Conservation (phyloP, 176 grass and related monocot genomes). For the Phoenix dactylifera region DNA sequence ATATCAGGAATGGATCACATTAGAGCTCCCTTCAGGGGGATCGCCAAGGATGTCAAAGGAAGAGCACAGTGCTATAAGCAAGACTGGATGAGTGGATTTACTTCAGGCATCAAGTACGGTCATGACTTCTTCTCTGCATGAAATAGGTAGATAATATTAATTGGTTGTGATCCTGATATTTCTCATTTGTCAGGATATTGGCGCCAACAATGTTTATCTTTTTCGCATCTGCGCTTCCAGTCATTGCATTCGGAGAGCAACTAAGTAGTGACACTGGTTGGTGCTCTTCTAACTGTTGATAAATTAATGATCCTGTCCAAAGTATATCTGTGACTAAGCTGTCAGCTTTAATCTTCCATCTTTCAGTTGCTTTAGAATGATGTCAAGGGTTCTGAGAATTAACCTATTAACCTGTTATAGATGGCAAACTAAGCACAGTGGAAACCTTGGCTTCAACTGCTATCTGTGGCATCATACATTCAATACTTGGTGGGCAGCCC, state of each 20-base stretch:
- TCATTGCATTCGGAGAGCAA: conserved; percentile 81
- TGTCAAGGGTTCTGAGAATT: neutral
- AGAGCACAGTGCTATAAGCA: conserved; percentile 58
- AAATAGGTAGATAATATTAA: too few relatives aligned
- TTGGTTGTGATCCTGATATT: neutral
- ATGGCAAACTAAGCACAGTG: conserved; percentile 64
- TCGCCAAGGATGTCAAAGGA: conserved; percentile 53
- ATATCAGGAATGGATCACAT: conserved; percentile 40
- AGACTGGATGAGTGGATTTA: conserved; percentile 55
- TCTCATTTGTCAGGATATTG: conserved; percentile 45
- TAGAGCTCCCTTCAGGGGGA: conserved; percentile 39
- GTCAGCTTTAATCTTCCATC: neutral
- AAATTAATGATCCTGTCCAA: neutral
- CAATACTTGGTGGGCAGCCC: conserved; percentile 80
- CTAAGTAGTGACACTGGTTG: conserved; percentile 62
- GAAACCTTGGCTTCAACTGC: conserved; percentile 83
- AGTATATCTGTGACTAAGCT: too few relatives aligned
- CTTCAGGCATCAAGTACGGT: conserved; percentile 48
- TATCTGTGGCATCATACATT: conserved; percentile 80
- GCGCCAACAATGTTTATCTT: conserved; percentile 92
- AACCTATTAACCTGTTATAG: conserved; percentile 22
- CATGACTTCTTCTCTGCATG: too few relatives aligned
- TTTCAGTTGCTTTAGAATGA: conserved; percentile 3
- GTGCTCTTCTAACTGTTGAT: neutral
- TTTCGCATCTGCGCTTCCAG: conserved; percentile 89